phyloP scores from a whole-genome alignment of 2,329 filamentous ascomycete genomes.

The Simplicillium aogashimaense region DNA sequence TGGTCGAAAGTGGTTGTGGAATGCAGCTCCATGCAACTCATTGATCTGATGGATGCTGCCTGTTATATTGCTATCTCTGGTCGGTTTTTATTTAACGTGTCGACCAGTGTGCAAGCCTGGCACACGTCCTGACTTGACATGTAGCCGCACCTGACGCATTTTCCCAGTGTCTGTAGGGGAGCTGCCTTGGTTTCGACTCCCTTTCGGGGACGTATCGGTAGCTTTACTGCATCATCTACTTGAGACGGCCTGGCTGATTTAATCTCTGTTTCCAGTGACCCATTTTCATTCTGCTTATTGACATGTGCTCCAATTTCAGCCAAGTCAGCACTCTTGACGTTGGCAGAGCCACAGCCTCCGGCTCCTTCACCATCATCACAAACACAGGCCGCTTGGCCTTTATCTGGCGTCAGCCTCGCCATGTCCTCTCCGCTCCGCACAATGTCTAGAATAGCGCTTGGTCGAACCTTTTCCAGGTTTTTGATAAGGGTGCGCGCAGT shows the following conservation, averaged over 20 bases:
- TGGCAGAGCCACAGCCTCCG: constrained; percentile 60
- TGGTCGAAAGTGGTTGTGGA: background rate
- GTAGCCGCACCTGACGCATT: constrained; percentile 83
- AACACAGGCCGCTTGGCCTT: constrained; percentile 21
- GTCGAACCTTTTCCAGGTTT: constrained; percentile 83
- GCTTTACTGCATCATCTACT: constrained; percentile 17
- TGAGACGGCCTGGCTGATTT: constrained; percentile 13
- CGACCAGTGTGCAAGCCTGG: constrained; percentile 84
- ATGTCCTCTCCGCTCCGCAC: constrained; percentile 94
- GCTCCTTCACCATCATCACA: constrained; percentile 27
- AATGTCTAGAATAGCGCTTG: constrained; percentile 90
- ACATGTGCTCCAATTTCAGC: constrained; percentile 60
- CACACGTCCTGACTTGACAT: constrained; percentile 91
- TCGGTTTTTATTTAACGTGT: constrained; percentile 78
- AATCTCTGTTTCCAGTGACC: constrained; percentile 21
- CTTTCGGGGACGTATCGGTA: constrained; percentile 21
- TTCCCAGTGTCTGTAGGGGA: constrained; percentile 66
- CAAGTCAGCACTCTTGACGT: constrained; percentile 65
- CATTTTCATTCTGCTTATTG: constrained; percentile 10
- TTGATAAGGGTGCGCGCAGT: constrained; percentile 90
- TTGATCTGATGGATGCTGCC: too few species aligned
- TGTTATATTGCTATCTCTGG: constrained; percentile 46
- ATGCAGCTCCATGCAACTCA: too few species aligned
- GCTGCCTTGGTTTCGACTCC: constrained; percentile 15
- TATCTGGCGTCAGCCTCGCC: constrained; percentile 56